Conservation (phyloP, 2,329 filamentous ascomycete genomes). For the Pseudogymnoascus sp. region DNA sequence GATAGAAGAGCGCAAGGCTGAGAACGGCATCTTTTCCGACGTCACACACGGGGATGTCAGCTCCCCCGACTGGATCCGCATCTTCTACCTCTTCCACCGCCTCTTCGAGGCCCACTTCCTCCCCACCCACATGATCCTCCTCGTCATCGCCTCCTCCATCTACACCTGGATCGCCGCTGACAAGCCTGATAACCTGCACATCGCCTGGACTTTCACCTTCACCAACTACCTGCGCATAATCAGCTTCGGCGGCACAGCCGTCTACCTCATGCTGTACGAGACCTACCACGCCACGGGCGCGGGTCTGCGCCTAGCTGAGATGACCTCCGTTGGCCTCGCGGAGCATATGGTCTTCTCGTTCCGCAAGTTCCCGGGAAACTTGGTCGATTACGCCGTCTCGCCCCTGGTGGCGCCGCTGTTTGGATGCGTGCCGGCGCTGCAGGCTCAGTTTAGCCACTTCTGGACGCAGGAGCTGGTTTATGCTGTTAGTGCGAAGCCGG, state of each 20-base stretch:
- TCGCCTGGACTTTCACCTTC: constrained; percentile 51
- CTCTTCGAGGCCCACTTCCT: constrained; percentile 69
- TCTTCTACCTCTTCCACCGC: constrained; percentile 53
- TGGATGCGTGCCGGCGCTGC: constrained; percentile 57
- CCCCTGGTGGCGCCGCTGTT: constrained; percentile 60
- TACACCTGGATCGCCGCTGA: constrained; percentile 48
- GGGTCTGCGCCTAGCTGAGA: constrained; percentile 52
- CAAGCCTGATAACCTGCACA: constrained; percentile 40
- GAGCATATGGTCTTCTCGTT: constrained; percentile 57
- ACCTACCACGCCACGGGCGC: constrained; percentile 56
- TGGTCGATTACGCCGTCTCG: constrained; percentile 55
- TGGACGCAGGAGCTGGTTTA: constrained; percentile 63
- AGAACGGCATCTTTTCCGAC: constrained; percentile 47
- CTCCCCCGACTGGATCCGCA: constrained; percentile 45
- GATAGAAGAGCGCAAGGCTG: constrained; percentile 16
- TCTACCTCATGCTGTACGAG: constrained; percentile 60
- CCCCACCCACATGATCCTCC: constrained; percentile 56
- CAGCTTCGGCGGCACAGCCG: constrained; percentile 49
- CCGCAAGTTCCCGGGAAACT: constrained; percentile 46
- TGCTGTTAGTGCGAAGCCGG: constrained; percentile 60
- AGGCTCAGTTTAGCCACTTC: constrained; percentile 61
- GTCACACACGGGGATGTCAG: constrained; percentile 43
- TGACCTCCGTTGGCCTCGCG: constrained; percentile 54
- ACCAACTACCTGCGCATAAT: constrained; percentile 51
- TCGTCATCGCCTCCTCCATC: constrained; percentile 53